These are phyloP conservation scores for Pythium aristosporum DNA, from an alignment of 352 stramenopile species.

Conservation along the genomic window DNA sequence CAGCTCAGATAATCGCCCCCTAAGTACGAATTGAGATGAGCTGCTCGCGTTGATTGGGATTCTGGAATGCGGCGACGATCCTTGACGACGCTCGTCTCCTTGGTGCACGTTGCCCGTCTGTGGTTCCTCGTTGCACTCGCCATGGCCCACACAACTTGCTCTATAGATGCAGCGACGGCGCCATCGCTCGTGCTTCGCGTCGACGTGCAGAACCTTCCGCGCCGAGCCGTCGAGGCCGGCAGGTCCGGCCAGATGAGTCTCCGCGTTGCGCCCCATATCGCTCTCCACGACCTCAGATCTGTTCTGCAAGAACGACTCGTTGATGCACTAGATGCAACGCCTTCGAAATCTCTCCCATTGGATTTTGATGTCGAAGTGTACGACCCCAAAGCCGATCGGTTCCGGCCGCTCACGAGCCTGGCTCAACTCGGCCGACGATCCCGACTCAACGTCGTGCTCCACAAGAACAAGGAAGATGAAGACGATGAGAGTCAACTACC, in stretches of 20 bases:
- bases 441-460: conserved; percentile 27
- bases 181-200: conserved; percentile 14
- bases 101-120: neutral
- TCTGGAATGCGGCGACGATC: neutral
- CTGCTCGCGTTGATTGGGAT: neutral
- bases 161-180: neutral
- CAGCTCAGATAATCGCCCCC: neutral
- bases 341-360: neutral
- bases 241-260: conserved; percentile 12
- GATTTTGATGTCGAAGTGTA: conserved; percentile 28
- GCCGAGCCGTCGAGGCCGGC: neutral
- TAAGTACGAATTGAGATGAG: conserved; percentile 7
- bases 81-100: neutral
- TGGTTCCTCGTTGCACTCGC: neutral
- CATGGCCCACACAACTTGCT: neutral
- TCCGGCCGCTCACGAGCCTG: conserved; percentile 2
- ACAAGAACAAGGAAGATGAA: neutral
- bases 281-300: conserved; percentile 7
- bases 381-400: conserved; percentile 9
- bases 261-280: neutral
- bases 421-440: conserved; percentile 17
- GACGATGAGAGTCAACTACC: conserved; percentile 18
- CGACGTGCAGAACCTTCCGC: conserved; percentile 27
- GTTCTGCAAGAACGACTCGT: conserved; percentile 3
- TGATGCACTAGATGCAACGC: neutral